Evolutionary conservation across 257 asterid genomes (phyloP).

Genomic region (Nicotiana knightiana): DNA sequence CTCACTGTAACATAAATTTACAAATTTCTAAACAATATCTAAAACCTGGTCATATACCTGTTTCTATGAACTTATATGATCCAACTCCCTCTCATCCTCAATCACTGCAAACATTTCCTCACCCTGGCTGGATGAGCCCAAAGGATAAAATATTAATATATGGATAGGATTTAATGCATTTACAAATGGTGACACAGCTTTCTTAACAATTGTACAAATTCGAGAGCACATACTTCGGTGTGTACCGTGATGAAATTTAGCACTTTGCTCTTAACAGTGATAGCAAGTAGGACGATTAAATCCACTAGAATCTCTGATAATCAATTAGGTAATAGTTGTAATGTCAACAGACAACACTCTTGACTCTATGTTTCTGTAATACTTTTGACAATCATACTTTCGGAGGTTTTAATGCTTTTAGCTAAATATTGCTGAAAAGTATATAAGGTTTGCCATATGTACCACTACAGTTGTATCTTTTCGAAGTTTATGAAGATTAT

Average conservation of each 20-base stretch:
- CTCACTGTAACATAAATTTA: neutral
- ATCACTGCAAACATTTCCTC: neutral
- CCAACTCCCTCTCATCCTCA: neutral
- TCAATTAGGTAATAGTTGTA: too few relatives aligned
- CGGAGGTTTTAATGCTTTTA: too few relatives aligned
- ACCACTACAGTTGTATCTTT: neutral
- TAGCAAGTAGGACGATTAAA: neutral
- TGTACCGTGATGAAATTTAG: neutral
- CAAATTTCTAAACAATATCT: neutral
- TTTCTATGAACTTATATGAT: neutral
- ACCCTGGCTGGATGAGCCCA: neutral
- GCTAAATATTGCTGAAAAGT: too few relatives aligned
- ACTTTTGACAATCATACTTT: too few relatives aligned
- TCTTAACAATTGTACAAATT: neutral
- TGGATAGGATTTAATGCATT: neutral
- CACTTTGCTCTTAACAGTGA: neutral
- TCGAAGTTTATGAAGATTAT: neutral
- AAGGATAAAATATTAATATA: neutral
- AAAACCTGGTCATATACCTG: neutral
- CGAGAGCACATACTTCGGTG: neutral
- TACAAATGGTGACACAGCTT: neutral
- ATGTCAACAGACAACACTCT: too few relatives aligned
- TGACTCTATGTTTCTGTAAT: too few relatives aligned
- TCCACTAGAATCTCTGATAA: neutral
- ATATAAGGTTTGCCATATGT: neutral